These are phyloP conservation scores for Pseudopyrenochaeta lycopersici DNA, from an alignment of 2,329 filamentous ascomycete genomes.

Conservation along the genomic window DNA sequence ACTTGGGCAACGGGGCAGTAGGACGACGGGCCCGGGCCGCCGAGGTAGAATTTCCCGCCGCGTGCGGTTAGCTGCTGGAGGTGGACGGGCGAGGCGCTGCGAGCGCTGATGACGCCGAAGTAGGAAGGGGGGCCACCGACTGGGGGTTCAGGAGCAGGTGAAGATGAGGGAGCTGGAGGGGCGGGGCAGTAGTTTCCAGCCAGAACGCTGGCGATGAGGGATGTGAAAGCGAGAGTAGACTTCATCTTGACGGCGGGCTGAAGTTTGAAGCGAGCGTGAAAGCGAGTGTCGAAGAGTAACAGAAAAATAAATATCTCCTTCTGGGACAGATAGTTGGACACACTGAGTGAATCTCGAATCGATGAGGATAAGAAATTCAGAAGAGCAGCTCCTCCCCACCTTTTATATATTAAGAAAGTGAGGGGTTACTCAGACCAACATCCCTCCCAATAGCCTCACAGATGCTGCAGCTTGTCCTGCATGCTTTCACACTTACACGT, in stretches of 20 bases:
- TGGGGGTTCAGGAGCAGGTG: slow-evolving; percentile 9
- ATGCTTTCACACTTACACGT: not conserved
- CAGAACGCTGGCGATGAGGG: slow-evolving; percentile 35
- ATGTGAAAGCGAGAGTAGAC: slow-evolving; percentile 38
- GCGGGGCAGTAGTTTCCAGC: slow-evolving; percentile 17
- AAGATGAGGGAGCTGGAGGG: slow-evolving; percentile 2
- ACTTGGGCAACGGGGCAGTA: slow-evolving; percentile 58
- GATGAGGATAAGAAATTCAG: not conserved
- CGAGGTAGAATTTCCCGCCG: slow-evolving; percentile 61
- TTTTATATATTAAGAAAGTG: slow-evolving; percentile 1
- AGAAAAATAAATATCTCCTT: not conserved
- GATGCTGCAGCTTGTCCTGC: slow-evolving; percentile 1
- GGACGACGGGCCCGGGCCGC: slow-evolving; percentile 52
- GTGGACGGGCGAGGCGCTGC: slow-evolving; percentile 61
- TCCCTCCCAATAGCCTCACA: slow-evolving; percentile 2
- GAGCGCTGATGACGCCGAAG: slow-evolving; percentile 56
- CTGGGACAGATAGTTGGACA: slow-evolving; percentile 6
- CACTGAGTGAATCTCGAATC: not conserved
- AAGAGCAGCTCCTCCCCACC: not conserved
- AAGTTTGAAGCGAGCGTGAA: slow-evolving; percentile 22
- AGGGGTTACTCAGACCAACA: not conserved
- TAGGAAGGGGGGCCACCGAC: slow-evolving; percentile 22
- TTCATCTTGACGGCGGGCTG: slow-evolving; percentile 41
- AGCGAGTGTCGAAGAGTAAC: not conserved
- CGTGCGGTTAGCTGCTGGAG: slow-evolving; percentile 57